phyloP scores from a whole-genome alignment of 176 grass and related monocot genomes.

The Eremochloa ophiuroides region DNA sequence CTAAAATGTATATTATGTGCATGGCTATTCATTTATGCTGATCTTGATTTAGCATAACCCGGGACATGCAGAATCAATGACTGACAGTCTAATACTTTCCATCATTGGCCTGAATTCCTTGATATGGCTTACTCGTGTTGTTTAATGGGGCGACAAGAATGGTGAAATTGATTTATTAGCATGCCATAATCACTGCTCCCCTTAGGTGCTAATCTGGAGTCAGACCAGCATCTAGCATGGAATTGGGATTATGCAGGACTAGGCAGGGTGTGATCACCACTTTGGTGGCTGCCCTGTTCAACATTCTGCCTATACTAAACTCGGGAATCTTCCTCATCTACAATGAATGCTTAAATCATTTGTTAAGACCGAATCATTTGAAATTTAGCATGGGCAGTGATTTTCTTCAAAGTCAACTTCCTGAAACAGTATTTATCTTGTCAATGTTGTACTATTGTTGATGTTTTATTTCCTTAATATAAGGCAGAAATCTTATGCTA shows the following conservation, averaged over 20 bases:
- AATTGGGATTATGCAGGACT: neutral
- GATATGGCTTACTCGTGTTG: neutral
- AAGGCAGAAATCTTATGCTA: slow-evolving; percentile 12
- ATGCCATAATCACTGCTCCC: neutral
- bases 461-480: neutral
- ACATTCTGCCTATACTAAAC: neutral
- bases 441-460: slow-evolving; percentile 2
- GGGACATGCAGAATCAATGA: neutral
- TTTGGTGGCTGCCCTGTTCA: neutral
- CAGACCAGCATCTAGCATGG: neutral
- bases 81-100: neutral
- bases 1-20: neutral
- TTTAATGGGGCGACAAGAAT: neutral
- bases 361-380: neutral
- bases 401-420: slow-evolving; percentile 13
- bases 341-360: neutral
- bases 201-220: neutral
- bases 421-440: slow-evolving; percentile 11
- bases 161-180: neutral
- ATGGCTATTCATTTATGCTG: neutral
- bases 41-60: neutral
- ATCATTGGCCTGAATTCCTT: neutral
- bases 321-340: neutral
- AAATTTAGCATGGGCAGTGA: neutral
- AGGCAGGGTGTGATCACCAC: neutral